Evolutionary conservation across 768 basidiomycete species (phyloP), one percentile per base, ranked within the genome.

Genomic region (Asterophora lycoperdoides): DNA sequence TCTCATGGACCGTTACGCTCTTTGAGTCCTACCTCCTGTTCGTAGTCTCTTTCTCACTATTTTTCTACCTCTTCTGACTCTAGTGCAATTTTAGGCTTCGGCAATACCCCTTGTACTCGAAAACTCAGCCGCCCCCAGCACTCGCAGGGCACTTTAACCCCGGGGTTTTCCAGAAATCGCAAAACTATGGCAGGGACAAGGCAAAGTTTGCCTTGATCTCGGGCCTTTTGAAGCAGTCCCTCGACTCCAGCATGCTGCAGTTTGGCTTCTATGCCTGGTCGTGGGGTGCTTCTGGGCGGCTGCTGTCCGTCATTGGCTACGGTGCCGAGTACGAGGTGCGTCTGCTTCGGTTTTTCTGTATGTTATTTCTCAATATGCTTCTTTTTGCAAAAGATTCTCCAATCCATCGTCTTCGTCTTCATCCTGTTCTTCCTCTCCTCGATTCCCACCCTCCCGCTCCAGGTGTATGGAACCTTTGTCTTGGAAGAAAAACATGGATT

Each of bases 401-500:
- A 93, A 65, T 93, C 92, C 1, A 80, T 95, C 46, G 74, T 78
- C 6, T 95, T 92, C 63, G 76, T 83, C 3, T 79, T 78, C 45
- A 61, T 87, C 35, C 68, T 95, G 36, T 83, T 79, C 58, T 64
- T 87, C 49, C 46, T 82, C 34, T 85, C 86, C 2, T 77, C 82
- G 0, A 63, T 89, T 23, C 83, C 91, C 2, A 71, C 78, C 7
- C 71, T 93, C 9, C 93, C 95, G 15, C 70, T 92, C 35, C 81
- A 79, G 28, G 72, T 85, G 18, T 97, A 96, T 70, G 78, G 83
- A 52, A 96, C 92, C 3, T 99, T 99, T 62, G 87, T 93, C 5
- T 75, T 98, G 33, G 96, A 98, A 68, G 87, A 95, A 63, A 87
- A 85, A 55, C 92, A 96, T 55, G 94, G 94, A 0, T 98, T 97